These are phyloP conservation scores for Lodderomyces oxycetoniae DNA, from an alignment of 1,139 yeast species.

Conservation along the genomic window DNA sequence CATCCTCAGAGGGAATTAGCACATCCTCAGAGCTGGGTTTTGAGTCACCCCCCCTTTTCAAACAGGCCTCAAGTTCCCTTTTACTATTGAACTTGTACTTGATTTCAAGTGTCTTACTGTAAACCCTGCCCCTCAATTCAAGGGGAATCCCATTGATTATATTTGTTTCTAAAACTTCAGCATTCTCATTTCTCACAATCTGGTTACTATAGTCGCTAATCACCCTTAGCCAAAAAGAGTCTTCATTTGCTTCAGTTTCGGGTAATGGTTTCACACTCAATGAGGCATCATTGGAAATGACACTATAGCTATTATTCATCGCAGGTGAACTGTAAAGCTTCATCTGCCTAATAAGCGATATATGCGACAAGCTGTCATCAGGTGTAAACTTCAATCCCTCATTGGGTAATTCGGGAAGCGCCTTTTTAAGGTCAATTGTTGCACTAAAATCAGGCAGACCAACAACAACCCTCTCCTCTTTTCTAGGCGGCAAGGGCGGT, in stretches of 20 bases:
- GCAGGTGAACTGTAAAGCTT: constrained; percentile 29
- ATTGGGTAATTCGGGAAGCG: constrained; percentile 8
- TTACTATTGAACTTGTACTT: constrained; percentile 26
- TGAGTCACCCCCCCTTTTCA: background rate
- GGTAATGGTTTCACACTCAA: no score
- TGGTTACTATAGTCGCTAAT: constrained; percentile 22
- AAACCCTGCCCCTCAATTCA: constrained; percentile 26
- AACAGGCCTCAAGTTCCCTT: constrained; percentile 8
- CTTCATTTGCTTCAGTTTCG: constrained; percentile 12
- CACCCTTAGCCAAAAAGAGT: constrained; percentile 23
- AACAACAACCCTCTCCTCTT: background rate
- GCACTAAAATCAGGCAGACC: no score
- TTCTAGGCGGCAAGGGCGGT: constrained; percentile 9
- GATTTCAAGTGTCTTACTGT: constrained; percentile 32
- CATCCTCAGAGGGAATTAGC: background rate
- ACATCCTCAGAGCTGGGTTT: no score
- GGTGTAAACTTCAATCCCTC: constrained; percentile 7
- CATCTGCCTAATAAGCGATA: constrained; percentile 31
- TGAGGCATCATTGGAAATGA: background rate
- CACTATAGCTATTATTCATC: constrained; percentile 25
- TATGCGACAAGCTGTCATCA: constrained; percentile 24
- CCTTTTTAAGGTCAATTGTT: background rate
- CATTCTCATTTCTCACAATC: constrained; percentile 17
- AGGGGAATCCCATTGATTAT: constrained; percentile 32
- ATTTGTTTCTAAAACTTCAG: constrained; percentile 23